These are phyloP conservation scores for Aspergillus ochraceoroseus DNA, from an alignment of 2,329 filamentous ascomycete species.

Conservation along the genomic window DNA sequence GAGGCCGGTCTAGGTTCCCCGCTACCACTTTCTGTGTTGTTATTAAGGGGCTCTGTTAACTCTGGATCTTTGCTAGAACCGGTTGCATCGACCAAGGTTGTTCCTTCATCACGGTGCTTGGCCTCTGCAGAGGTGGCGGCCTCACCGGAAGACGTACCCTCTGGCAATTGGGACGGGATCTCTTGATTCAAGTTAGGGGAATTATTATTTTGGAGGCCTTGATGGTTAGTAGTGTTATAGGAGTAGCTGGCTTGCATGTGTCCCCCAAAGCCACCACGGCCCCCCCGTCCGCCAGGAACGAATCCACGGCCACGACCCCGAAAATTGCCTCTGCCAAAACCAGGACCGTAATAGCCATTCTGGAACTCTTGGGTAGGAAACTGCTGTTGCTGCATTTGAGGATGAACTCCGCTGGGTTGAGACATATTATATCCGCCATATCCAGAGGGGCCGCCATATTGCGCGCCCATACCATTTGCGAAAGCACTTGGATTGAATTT, in stretches of 20 bases:
- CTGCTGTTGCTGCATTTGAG: slow-evolving; percentile 52
- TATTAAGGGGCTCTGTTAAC: slow-evolving; percentile 14
- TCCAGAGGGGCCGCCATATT: slow-evolving; percentile 73
- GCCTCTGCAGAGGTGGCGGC: slow-evolving; percentile 18
- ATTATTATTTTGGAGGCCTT: slow-evolving; percentile 31
- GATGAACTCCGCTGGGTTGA: slow-evolving; percentile 77
- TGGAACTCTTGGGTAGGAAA: slow-evolving; percentile 60
- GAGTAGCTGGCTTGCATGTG: slow-evolving; percentile 35
- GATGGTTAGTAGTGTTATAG: slow-evolving; percentile 34
- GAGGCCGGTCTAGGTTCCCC: slow-evolving; percentile 15
- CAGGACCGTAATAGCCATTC: slow-evolving; percentile 75
- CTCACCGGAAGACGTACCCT: slow-evolving; percentile 17
- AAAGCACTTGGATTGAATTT: slow-evolving; percentile 82
- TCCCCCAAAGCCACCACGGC: slow-evolving; percentile 38
- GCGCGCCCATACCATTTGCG: slow-evolving; percentile 70
- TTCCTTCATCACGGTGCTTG: slow-evolving; percentile 33
- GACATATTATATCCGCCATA: slow-evolving; percentile 65
- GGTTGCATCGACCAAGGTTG: slow-evolving; percentile 32
- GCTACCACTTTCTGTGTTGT: slow-evolving; percentile 14
- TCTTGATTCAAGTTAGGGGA: slow-evolving; percentile 28
- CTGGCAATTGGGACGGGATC: slow-evolving; percentile 15
- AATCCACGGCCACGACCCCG: slow-evolving; percentile 61
- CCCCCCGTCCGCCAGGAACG: slow-evolving; percentile 43
- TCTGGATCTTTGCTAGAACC: slow-evolving; percentile 29
- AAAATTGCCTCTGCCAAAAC: slow-evolving; percentile 57